Base-by-base conservation (phyloP, 1,139 yeast genomes). In the Lodderomyces orthopsilosis region DNA sequence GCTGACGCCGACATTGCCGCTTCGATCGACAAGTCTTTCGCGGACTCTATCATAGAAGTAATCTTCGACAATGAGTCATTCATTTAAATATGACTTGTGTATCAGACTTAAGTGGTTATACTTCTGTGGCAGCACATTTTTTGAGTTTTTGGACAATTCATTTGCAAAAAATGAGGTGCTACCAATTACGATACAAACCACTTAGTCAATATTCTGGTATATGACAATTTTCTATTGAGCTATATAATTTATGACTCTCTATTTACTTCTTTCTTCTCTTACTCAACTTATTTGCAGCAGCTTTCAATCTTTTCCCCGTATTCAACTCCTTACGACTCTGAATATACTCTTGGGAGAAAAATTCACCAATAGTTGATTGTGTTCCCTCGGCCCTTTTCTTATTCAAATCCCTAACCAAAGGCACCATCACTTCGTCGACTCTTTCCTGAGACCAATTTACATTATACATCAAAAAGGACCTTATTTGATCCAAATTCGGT, bases 381-480 rank as follows among this genome's bases (percentile, higher is more conserved):
- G 75, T 69, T 0, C 82, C 81, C 48, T 75, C 77, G 26, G 69
- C 68, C 49, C 71, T 70, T 46, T 79, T 72, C 44, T 76, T 75
- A 60, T 88, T 89, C 68, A 90, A 76, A 52, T 84, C 93, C 53
- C 83, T 75, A 15, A 94, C 83, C 46, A 94, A 79, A 1, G 98
- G 99, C n/a, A 91, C 75, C 62, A 94, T 69, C 6, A 90, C 83
- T 56, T 89, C 94, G 57, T 93, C 96, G 2, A 90, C 84, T 46
- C 79, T 74, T 12, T 75, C 81, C 53, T 80, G 82, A 1, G 79
- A 65, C 98, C 99, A 94, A 2, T 91, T 90, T n/a, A 90, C 81
- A 43, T 80, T 79, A 38, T 66, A 71, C 75, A 78, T 77, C 58
- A 94, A 67, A 54, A 77, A 91, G 0, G 80, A 72, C 33, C 97